Percentiles rank a stretch among this genome's conserved stretches.
Evolutionary conservation across 805 yeast genomes (phyloP).

Genomic region (fission yeast (Schizosaccharomyces pombe)): DNA sequence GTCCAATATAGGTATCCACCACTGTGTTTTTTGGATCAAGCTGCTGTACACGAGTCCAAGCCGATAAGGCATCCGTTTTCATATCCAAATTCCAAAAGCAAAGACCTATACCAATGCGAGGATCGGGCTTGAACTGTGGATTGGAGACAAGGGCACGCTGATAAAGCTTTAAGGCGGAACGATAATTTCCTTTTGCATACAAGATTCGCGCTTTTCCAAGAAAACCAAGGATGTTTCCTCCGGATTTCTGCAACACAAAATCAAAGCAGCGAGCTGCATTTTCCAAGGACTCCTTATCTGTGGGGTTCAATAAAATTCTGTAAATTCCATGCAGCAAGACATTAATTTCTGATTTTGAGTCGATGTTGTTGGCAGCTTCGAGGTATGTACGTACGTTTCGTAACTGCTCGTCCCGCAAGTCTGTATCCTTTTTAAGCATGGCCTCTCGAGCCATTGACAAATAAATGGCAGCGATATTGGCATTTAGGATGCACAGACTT

Average conservation of each 20-base stretch:
- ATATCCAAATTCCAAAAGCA: conserved; percentile 81
- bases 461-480: conserved; percentile 51
- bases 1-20: conserved; percentile 40
- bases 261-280: conserved; percentile 52
- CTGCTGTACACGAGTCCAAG: conserved; percentile 65
- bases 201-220: conserved; percentile 68
- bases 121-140: conserved; percentile 62
- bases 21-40: conserved; percentile 35
- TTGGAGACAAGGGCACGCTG: conserved; percentile 60
- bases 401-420: conserved; percentile 4
- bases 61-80: conserved; percentile 43
- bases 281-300: conserved; percentile 29
- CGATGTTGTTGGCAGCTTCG: conserved; percentile 23
- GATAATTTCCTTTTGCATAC: conserved; percentile 47
- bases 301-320: neutral
- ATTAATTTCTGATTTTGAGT: conserved; percentile 25
- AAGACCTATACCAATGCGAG: conserved; percentile 81
- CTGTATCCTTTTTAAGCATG: conserved; percentile 9
- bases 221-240: conserved; percentile 30
- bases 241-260: conserved; percentile 25
- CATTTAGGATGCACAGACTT: conserved; percentile 19
- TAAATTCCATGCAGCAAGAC: conserved; percentile 32
- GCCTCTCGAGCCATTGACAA: conserved; percentile 16
- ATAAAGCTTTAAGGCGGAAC: conserved; percentile 52
- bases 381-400: conserved; percentile 4